phyloP scores from a whole-genome alignment of 83 land plant species.

The Diphasiastrum complanatum region DNA sequence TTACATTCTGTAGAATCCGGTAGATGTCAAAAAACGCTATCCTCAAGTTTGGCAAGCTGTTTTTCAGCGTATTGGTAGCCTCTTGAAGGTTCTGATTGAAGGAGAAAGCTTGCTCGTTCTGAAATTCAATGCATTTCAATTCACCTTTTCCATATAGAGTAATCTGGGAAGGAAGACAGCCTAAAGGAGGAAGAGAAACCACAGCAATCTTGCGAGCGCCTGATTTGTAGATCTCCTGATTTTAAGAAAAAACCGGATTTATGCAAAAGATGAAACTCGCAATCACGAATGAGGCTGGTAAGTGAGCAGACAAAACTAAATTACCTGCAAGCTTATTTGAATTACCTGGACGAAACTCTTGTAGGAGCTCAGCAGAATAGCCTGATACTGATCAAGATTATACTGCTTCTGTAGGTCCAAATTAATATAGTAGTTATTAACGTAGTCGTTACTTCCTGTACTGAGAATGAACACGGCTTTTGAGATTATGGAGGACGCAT shows the following conservation, averaged over 20 bases:
- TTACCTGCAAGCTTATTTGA: too few relatives aligned
- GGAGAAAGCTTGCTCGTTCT: neutral
- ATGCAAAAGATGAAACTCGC: neutral
- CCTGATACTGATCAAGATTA: neutral
- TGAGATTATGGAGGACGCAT: neutral
- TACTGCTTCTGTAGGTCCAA: conserved; percentile 1
- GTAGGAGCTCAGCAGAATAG: too few relatives aligned
- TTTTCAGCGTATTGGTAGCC: neutral
- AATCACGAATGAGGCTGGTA: neutral
- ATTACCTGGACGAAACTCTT: too few relatives aligned
- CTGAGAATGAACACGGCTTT: conserved; percentile 13
- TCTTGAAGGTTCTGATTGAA: neutral
- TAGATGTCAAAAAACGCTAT: conserved; percentile 1
- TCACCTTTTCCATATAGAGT: conserved; percentile 1
- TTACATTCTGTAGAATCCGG: neutral
- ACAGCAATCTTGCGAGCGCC: conserved; percentile 19
- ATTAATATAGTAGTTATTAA: conserved; percentile 9
- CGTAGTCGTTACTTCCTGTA: conserved; percentile 14
- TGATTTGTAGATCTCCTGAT: conserved; percentile 10
- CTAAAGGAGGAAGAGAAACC: conserved; percentile 3
- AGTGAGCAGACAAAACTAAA: too few relatives aligned
- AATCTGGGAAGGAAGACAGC: conserved; percentile 17
- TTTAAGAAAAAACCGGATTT: too few relatives aligned
- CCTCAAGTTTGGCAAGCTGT: neutral
- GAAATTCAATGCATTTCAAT: neutral